Evolutionary conservation across 2,329 filamentous ascomycete species (phyloP).

Genomic region (Geosmithia putterillii): DNA sequence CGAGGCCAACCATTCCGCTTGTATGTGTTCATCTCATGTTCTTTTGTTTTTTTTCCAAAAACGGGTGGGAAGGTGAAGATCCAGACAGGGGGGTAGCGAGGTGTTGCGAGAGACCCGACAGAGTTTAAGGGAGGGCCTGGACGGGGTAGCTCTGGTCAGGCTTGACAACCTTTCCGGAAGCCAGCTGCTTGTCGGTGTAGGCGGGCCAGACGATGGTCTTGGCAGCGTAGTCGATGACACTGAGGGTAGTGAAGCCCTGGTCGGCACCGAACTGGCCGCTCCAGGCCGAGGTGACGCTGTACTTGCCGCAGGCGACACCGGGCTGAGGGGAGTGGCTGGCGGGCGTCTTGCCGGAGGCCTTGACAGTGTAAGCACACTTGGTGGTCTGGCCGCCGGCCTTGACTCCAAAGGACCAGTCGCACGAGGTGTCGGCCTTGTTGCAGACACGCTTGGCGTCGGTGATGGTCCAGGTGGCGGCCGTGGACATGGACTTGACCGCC

Average conservation of each 20-base stretch:
- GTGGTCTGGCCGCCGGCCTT: slow-evolving; percentile 10
- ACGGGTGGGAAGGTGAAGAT: background rate
- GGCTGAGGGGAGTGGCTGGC: slow-evolving; percentile 21
- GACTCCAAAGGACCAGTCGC: slow-evolving; percentile 25
- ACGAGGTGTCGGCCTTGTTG: slow-evolving; percentile 17
- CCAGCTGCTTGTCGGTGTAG: slow-evolving; percentile 39
- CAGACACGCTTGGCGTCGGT: slow-evolving; percentile 17
- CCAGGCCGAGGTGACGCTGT: slow-evolving; percentile 38
- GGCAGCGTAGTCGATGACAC: slow-evolving; percentile 29
- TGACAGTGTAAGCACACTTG: slow-evolving; percentile 11
- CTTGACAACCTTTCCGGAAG: slow-evolving; percentile 27
- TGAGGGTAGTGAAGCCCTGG: slow-evolving; percentile 41
- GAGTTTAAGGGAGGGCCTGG: slow-evolving; percentile 2
- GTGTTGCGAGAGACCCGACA: no score
- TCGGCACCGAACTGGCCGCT: slow-evolving; percentile 39
- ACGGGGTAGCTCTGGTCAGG: slow-evolving; percentile 33
- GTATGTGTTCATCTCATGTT: no score
- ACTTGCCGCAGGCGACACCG: slow-evolving; percentile 29
- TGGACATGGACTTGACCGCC: slow-evolving; percentile 20
- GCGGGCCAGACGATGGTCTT: slow-evolving; percentile 36
- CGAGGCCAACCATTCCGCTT: no score
- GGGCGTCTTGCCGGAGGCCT: slow-evolving; percentile 18
- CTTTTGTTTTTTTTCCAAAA: background rate
- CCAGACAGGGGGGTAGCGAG: no score
- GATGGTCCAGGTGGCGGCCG: slow-evolving; percentile 27